phyloP scores from a whole-genome alignment of 1,284 basidiomycete species.

The Melampsora americana region DNA sequence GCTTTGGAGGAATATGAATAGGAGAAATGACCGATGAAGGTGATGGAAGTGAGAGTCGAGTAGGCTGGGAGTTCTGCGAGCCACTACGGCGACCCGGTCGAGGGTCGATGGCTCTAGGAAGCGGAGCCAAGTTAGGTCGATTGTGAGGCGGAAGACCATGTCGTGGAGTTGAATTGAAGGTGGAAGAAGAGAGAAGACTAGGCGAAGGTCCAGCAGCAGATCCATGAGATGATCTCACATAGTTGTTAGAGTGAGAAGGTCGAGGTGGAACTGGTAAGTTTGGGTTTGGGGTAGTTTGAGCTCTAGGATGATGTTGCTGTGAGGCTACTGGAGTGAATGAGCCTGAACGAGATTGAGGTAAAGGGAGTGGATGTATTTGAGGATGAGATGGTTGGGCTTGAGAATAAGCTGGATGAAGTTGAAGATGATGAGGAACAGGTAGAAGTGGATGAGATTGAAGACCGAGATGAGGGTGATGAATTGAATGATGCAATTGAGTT shows the following conservation, averaged over 20 bases:
- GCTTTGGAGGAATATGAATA: background rate
- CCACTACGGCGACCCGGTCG: background rate
- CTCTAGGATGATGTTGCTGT: constrained; percentile 3
- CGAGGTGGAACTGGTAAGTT: constrained; percentile 6
- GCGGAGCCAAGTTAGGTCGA: background rate
- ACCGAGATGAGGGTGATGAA: constrained; percentile 1
- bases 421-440: background rate
- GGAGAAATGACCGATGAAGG: background rate
- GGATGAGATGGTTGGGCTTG: constrained; percentile 17
- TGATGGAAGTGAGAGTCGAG: background rate
- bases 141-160: background rate
- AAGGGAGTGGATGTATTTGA: constrained; percentile 6
- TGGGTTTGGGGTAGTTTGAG: constrained; percentile 18
- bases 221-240: background rate
- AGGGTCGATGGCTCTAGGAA: background rate
- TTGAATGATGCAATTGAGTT: constrained; percentile 1
- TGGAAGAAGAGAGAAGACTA: background rate
- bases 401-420: constrained; percentile 4
- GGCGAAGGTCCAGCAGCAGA: background rate
- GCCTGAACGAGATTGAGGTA: background rate
- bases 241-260: background rate
- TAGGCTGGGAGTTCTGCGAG: background rate
- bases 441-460: constrained; percentile 6
- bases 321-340: background rate
- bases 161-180: background rate